Conservation (phyloP, 2,329 filamentous ascomycete species). For the Neonectria hederae region DNA sequence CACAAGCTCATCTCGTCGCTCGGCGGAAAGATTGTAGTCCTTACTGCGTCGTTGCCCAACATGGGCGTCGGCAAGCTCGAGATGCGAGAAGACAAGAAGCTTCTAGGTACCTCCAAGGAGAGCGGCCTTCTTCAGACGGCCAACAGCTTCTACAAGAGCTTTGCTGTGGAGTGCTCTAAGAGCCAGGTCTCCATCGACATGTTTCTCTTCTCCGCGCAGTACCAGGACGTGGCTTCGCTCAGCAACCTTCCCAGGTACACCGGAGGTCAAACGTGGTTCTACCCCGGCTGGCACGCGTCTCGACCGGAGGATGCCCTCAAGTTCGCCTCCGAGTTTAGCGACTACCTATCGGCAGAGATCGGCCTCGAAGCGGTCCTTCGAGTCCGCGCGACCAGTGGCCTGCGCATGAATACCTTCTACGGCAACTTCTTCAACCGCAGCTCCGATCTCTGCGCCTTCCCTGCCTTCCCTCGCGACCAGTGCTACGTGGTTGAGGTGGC, state of each 20-base stretch:
- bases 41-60: slow-evolving; percentile 91
- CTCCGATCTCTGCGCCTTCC: slow-evolving; percentile 97
- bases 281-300: slow-evolving; percentile 96
- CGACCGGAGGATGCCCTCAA: slow-evolving; percentile 96
- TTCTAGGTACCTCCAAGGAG: slow-evolving; percentile 93
- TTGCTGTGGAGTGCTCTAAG: slow-evolving; percentile 98
- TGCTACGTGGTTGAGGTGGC: slow-evolving; percentile 98
- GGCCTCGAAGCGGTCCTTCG: slow-evolving; percentile 94
- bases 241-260: slow-evolving; percentile 97
- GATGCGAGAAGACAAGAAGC: slow-evolving; percentile 95
- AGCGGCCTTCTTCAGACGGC: slow-evolving; percentile 86
- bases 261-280: slow-evolving; percentile 98
- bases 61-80: slow-evolving; percentile 89
- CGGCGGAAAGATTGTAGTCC: slow-evolving; percentile 92
- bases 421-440: slow-evolving; percentile 99
- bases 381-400: slow-evolving; percentile 91
- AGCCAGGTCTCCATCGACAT: slow-evolving; percentile 98
- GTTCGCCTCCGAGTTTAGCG: slow-evolving; percentile 95
- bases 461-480: slow-evolving; percentile 96
- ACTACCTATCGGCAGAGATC: slow-evolving; percentile 96
- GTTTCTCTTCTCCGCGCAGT: slow-evolving; percentile 95
- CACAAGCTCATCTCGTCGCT: slow-evolving; percentile 96
- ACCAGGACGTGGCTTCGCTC: slow-evolving; percentile 95
- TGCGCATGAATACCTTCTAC: slow-evolving; percentile 98
- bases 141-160: slow-evolving; percentile 98